A percentile compares a stretch with the other conserved stretches of the same genome.
Evolutionary conservation across 305 asterid genomes (phyloP).

Genomic region (Ilex paraguariensis): DNA sequence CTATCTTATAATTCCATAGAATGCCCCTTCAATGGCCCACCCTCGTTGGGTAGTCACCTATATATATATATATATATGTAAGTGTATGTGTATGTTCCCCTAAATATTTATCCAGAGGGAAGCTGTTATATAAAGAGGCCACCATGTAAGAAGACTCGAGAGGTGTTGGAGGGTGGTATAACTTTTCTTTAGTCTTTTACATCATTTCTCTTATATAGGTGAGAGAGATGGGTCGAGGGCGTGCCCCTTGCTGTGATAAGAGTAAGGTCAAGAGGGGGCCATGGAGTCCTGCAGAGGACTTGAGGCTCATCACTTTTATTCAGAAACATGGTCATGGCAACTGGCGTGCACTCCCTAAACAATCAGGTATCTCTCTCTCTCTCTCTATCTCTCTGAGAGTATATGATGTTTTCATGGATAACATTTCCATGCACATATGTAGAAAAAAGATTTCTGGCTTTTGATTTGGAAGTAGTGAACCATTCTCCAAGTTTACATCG

Average conservation of each 20-base stretch:
- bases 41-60: conserved; percentile 5
- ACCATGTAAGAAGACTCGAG: conserved; percentile 16
- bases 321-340: conserved; percentile 44
- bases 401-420: too few species aligned
- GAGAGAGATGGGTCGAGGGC: conserved; percentile 33
- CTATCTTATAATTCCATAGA: too few species aligned
- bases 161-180: neutral
- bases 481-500: too few species aligned
- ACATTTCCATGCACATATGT: too few species aligned
- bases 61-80: conserved; percentile 10
- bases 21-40: too few species aligned
- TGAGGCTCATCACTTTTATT: conserved; percentile 34
- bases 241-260: conserved; percentile 71
- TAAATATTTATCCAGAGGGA: neutral
- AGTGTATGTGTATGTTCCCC: too few species aligned
- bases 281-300: conserved; percentile 66
- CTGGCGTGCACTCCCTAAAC: conserved; percentile 66
- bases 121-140: conserved; percentile 11
- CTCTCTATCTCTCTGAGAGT: too few species aligned
- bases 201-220: neutral
- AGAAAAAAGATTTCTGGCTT: too few species aligned
- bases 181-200: too few species aligned
- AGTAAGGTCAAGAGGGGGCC: conserved; percentile 56
- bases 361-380: conserved; percentile 37
- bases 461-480: too few species aligned